Conservation (phyloP, 2,329 filamentous ascomycete genomes). For the Achaetomium macrosporum region DNA sequence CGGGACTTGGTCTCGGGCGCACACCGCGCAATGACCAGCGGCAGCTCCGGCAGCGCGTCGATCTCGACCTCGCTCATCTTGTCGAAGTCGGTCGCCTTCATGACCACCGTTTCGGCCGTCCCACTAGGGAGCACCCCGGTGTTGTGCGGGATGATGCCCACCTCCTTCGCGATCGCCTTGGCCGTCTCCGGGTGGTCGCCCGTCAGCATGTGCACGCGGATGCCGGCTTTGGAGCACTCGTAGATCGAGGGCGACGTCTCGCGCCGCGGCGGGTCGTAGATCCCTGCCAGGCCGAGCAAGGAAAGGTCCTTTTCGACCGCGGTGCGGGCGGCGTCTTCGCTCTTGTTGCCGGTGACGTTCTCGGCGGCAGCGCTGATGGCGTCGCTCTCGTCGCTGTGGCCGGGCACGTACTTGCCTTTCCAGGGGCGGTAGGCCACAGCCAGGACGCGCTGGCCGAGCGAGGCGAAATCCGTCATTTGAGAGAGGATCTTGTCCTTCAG, state of each 20-base stretch:
- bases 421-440: constrained; percentile 61
- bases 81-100: constrained; percentile 74
- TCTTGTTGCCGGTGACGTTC: constrained; percentile 23
- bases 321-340: constrained; percentile 46
- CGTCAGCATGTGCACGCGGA: constrained; percentile 78
- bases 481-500: constrained; percentile 44
- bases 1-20: constrained; percentile 81
- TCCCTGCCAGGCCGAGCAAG: constrained; percentile 75
- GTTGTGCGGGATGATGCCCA: constrained; percentile 67
- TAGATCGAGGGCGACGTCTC: constrained; percentile 70
- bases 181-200: constrained; percentile 77
- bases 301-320: constrained; percentile 60
- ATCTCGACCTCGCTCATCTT: constrained; percentile 69
- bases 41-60: constrained; percentile 67
- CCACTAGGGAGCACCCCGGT: constrained; percentile 53
- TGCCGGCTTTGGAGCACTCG: constrained; percentile 66
- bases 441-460: constrained; percentile 65
- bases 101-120: constrained; percentile 63
- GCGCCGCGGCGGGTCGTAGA: constrained; percentile 79
- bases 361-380: not conserved
- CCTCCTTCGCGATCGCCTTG: constrained; percentile 69
- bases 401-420: constrained; percentile 42
- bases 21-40: constrained; percentile 77
- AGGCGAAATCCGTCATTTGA: constrained; percentile 55
- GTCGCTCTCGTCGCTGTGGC: constrained; percentile 27